Conservation (phyloP, 345 rosid species). For the Eucalyptus cloeziana region DNA sequence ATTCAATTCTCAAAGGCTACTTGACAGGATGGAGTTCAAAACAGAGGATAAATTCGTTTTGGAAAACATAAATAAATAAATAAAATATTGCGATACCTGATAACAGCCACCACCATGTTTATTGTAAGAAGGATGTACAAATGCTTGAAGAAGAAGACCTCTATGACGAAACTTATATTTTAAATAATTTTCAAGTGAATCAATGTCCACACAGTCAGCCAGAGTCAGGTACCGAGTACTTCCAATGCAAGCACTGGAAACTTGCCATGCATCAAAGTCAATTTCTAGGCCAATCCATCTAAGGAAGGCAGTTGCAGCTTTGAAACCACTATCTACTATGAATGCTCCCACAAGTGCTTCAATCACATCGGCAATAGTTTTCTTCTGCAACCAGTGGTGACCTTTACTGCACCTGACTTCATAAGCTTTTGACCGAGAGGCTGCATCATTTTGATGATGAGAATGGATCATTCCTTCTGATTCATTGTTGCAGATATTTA, state of each 20-base stretch:
- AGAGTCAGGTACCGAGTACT: constrained; percentile 54
- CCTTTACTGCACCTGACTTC: constrained; percentile 69
- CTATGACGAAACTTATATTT: constrained; percentile 44
- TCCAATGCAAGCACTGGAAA: constrained; percentile 33
- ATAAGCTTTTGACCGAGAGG: constrained; percentile 11
- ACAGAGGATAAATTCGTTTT: background rate
- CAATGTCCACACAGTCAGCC: constrained; percentile 23
- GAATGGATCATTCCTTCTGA: constrained; percentile 31
- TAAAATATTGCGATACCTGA: constrained; percentile 33
- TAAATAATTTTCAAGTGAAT: constrained; percentile 33
- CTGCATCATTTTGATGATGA: constrained; percentile 1
- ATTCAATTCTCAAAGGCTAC: background rate
- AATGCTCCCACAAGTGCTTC: constrained; percentile 95
- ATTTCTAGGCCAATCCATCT: constrained; percentile 75
- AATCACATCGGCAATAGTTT: constrained; percentile 83
- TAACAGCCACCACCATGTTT: constrained; percentile 90
- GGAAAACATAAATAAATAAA: background rate
- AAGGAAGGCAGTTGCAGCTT: constrained; percentile 77
- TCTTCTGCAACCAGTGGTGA: constrained; percentile 76
- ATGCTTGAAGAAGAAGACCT: constrained; percentile 83
- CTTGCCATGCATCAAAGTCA: constrained; percentile 49
- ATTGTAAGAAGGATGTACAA: constrained; percentile 85
- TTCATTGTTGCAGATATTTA: constrained; percentile 35
- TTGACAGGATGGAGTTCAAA: background rate
- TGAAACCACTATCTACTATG: constrained; percentile 84